These are phyloP conservation scores for Collybia sp. DNA, from an alignment of 768 basidiomycete species.

Conservation along the genomic window DNA sequence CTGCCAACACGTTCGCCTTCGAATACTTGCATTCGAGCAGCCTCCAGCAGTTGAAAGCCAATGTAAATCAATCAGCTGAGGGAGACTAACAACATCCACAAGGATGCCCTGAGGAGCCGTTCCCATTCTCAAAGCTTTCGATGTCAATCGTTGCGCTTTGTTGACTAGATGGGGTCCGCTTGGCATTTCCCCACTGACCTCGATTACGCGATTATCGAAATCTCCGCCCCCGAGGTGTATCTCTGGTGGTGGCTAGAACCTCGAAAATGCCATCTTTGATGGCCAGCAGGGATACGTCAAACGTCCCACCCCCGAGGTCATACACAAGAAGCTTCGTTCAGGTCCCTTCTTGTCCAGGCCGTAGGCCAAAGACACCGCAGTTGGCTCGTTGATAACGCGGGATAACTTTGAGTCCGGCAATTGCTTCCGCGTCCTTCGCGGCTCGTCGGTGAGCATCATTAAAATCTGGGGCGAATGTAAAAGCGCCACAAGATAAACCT, in stretches of 20 bases:
- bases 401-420: constrained; percentile 60
- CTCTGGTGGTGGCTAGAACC: constrained; percentile 67
- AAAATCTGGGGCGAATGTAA: constrained; percentile 38
- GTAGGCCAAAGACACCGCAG: constrained; percentile 68
- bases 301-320: constrained; percentile 71
- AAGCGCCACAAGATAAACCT: background rate
- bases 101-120: constrained; percentile 69
- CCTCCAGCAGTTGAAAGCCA: constrained; percentile 85
- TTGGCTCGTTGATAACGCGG: constrained; percentile 67
- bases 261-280: constrained; percentile 70
- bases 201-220: constrained; percentile 68
- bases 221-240: constrained; percentile 75
- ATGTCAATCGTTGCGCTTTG: constrained; percentile 55
- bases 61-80: background rate
- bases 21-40: constrained; percentile 85
- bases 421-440: constrained; percentile 63
- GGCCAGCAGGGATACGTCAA: constrained; percentile 67
- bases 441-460: constrained; percentile 61
- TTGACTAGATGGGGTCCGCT: constrained; percentile 55
- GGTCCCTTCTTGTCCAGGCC: constrained; percentile 58
- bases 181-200: constrained; percentile 59
- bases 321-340: constrained; percentile 61
- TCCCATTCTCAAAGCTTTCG: constrained; percentile 65
- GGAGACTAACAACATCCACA: constrained; percentile 51
- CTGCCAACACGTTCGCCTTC: constrained; percentile 92